A percentile compares a stretch with the other conserved stretches of the same genome.
Evolutionary conservation across 139 green algal species (phyloP).

Genomic region (Chlorella ohadii): DNA sequence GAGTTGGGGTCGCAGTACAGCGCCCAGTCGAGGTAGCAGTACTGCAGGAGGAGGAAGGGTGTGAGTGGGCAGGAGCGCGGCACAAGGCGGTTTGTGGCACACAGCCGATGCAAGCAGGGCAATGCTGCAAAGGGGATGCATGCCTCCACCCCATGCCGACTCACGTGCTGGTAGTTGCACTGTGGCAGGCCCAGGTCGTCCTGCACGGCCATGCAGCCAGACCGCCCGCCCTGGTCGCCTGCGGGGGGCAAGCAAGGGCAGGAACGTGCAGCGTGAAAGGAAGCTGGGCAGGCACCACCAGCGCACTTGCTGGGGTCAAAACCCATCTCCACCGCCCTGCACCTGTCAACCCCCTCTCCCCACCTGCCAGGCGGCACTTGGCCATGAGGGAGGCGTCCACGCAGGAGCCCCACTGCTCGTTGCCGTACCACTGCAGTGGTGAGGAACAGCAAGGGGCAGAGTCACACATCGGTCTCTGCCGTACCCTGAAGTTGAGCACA

Average conservation of each 20-base stretch:
- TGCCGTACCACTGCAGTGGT: background rate
- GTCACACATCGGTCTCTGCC: no score
- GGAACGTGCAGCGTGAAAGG: no score
- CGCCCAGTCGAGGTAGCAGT: background rate
- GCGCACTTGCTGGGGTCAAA: no score
- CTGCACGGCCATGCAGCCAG: background rate
- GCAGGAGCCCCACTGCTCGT: background rate
- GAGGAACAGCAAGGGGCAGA: no score
- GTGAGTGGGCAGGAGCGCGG: background rate
- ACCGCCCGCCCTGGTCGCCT: background rate
- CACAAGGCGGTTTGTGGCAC: no score
- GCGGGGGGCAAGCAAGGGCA: background rate
- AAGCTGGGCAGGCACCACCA: no score
- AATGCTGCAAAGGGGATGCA: no score
- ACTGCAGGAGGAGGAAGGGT: background rate
- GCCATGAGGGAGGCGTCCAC: background rate
- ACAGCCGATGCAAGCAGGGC: no score
- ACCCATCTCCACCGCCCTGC: no score
- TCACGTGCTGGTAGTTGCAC: background rate
- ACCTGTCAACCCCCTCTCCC: no score
- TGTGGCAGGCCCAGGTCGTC: background rate
- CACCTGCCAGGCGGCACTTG: background rate
- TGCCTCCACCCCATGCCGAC: background rate
- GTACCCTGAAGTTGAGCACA: no score
- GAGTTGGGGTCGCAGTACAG: background rate